These are phyloP conservation scores for Boletus eberwhitei DNA, from an alignment of 768 basidiomycete species.

Conservation along the genomic window DNA sequence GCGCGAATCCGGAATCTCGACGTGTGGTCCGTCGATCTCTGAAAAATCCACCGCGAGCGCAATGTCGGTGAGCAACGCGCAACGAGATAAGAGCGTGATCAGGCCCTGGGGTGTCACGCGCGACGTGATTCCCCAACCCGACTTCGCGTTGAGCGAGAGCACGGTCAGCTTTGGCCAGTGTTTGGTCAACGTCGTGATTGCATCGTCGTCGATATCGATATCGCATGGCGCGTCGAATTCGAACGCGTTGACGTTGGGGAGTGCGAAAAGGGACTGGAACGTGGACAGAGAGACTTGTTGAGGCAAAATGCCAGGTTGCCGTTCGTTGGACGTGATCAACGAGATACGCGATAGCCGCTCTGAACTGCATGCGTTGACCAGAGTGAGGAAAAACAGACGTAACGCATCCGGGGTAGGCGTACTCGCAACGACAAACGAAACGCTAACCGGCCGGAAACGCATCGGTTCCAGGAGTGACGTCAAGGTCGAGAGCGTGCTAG, in stretches of 20 bases:
- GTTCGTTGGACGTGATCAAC: slow-evolving; percentile 3
- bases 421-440: slow-evolving; percentile 14
- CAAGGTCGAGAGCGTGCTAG: slow-evolving; percentile 11
- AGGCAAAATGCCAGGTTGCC: background rate
- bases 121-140: slow-evolving; percentile 19
- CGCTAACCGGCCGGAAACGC: slow-evolving; percentile 10
- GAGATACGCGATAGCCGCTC: slow-evolving; percentile 9
- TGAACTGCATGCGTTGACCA: slow-evolving; percentile 9
- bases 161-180: slow-evolving; percentile 18
- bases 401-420: slow-evolving; percentile 17
- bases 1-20: background rate
- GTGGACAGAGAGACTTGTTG: slow-evolving; percentile 13
- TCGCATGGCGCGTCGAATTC: slow-evolving; percentile 20
- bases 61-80: slow-evolving; percentile 4
- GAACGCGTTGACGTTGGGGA: slow-evolving; percentile 11
- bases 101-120: slow-evolving; percentile 23
- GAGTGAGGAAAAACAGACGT: slow-evolving; percentile 20
- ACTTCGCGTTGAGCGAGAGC: slow-evolving; percentile 15
- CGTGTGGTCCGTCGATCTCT: slow-evolving; percentile 7
- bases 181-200: slow-evolving; percentile 15
- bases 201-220: slow-evolving; percentile 20
- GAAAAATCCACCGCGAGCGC: slow-evolving; percentile 23
- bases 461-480: slow-evolving; percentile 21
- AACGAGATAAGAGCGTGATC: slow-evolving; percentile 17
- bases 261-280: slow-evolving; percentile 16